phyloP scores from a whole-genome alignment of 768 basidiomycete genomes.

The Tylopilus subfusipes region DNA sequence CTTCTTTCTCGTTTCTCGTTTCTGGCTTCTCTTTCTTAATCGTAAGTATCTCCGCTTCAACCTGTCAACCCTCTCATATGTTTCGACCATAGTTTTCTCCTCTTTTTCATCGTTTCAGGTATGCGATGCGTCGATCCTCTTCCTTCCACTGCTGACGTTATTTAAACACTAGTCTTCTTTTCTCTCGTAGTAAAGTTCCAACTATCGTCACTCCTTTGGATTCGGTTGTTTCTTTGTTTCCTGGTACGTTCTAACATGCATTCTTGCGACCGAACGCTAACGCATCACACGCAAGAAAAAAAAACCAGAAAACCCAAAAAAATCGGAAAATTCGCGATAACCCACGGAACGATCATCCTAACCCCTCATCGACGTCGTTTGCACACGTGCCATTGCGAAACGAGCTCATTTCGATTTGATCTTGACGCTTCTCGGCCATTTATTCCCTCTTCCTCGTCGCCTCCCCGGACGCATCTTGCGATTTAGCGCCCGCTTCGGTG shows the following conservation, averaged over 20 bases:
- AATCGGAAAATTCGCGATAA: conserved; percentile 2
- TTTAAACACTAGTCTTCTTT: not conserved
- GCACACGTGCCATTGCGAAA: not conserved
- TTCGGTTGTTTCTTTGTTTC: not conserved
- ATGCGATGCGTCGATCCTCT: not conserved
- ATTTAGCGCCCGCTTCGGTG: conserved; percentile 1
- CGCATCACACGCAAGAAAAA: not conserved
- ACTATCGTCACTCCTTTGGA: not conserved
- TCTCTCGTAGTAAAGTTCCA: not conserved
- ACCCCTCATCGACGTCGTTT: not conserved
- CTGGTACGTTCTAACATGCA: not conserved
- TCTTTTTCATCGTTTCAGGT: too few relatives aligned
- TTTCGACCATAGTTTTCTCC: not conserved
- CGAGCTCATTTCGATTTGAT: not conserved
- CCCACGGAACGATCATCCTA: not conserved
- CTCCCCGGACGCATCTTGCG: conserved; percentile 2
- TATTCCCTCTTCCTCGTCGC: not conserved
- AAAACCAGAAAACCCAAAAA: not conserved
- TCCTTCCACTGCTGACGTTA: not conserved
- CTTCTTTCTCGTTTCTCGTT: not conserved
- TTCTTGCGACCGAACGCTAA: not conserved
- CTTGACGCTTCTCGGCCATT: not conserved
- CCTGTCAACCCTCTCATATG: too few relatives aligned
- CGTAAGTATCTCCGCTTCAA: too few relatives aligned
- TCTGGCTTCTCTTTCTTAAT: not conserved